Evolutionary conservation across 176 grass and related monocot genomes (phyloP), one percentile per base, ranked within the genome.

Genomic region (Raddia distichophylla): DNA sequence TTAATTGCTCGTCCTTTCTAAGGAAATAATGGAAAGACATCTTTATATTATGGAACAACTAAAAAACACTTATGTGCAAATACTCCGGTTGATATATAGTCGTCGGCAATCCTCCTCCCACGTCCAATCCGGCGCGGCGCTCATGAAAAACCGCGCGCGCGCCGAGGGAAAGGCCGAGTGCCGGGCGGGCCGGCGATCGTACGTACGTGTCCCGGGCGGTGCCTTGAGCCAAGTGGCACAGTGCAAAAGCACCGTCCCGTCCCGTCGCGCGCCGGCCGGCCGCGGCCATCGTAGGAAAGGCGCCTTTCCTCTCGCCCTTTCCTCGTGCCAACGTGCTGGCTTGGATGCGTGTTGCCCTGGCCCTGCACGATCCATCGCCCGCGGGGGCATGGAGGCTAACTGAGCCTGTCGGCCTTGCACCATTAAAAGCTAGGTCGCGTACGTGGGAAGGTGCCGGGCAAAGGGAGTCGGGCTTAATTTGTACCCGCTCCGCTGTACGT

Each of bases 191-290:
- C n/a, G 13, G 51, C 57, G 53, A 6, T 44, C n/a, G n/a, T n/a
- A 44, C 49, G 61, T 8, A 56, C 85, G 70, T 63, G 55, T 40
- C 27, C 27, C 27, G 27, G 27, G 27, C 50, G 35, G 14, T 55
- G 51, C 49, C 87, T 89, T 85, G 87, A 89, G 87, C 87, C 87
- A 85, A 59, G 82, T 85, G 87, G 82, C 87, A 89, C 82, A 81
- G 82, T 85, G 58, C 55, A 69, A 79, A 79, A 70, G 82, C 78
- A 8, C 37, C 37, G 37, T 40, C 4, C 7, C 60, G 2, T 27
- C 27, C 7, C 60, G 2, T 45, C 20, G 16, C 59, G 0, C 13
- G 4, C 46, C 2, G 3, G 27, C 27, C 27, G 27, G 27, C 27
- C 27, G 27, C 27, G 27, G 27, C 32, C 5, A 17, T 13, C 55